These are phyloP conservation scores for Chaetomium tenue DNA, from an alignment of 495 filamentous ascomycete genomes.

Conservation along the genomic window DNA sequence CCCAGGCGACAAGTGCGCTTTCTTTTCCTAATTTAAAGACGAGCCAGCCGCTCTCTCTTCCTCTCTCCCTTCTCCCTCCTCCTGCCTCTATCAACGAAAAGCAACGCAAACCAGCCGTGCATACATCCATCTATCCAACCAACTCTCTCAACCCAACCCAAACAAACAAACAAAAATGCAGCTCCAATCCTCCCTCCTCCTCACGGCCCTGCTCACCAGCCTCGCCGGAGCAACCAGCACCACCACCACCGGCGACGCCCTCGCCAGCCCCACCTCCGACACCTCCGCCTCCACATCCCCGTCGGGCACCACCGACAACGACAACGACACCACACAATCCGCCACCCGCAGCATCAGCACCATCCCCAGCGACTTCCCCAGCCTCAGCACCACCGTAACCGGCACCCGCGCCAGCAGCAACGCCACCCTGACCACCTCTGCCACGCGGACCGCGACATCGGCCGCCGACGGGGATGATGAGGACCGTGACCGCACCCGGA, in stretches of 20 bases:
- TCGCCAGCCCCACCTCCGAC: neutral
- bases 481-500: neutral
- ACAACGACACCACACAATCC: neutral
- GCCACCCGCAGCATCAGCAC: neutral
- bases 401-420: neutral
- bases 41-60: neutral
- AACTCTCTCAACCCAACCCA: neutral
- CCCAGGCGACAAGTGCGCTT: constrained; percentile 13
- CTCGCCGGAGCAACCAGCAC: constrained; percentile 6
- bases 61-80: neutral
- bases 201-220: constrained; percentile 28
- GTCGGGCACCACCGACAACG: neutral
- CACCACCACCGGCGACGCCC: neutral
- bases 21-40: constrained; percentile 6
- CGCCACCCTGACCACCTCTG: constrained; percentile 3
- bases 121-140: constrained; percentile 1
- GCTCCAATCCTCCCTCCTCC: constrained; percentile 27
- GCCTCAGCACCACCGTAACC: neutral
- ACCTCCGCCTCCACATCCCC: neutral
- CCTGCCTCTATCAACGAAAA: neutral
- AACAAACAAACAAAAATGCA: constrained; percentile 29
- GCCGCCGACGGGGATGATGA: neutral
- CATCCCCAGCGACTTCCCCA: neutral
- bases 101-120: neutral
- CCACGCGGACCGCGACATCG: neutral